Percentiles rank a stretch among this genome's conserved stretches.
Conservation (phyloP, 352 stramenopile species). For the Phytopythium vexans region DNA sequence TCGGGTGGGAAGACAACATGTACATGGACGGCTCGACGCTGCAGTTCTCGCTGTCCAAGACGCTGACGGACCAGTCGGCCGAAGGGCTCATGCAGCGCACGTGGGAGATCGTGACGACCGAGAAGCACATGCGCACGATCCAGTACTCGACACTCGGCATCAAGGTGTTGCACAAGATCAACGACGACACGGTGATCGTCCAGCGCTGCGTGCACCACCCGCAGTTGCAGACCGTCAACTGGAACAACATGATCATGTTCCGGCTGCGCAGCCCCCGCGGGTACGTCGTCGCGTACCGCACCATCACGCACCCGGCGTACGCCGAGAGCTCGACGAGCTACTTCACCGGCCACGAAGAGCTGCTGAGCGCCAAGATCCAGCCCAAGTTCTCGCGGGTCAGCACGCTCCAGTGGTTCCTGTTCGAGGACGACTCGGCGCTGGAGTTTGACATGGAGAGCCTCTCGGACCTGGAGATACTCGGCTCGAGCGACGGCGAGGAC, state of each 20-base stretch:
- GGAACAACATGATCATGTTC: slow-evolving; percentile 57
- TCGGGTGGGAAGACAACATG: slow-evolving; percentile 49
- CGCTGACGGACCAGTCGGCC: slow-evolving; percentile 18
- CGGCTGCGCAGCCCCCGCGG: slow-evolving; percentile 31
- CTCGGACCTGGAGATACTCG: slow-evolving; percentile 32
- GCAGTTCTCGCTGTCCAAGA: slow-evolving; percentile 41
- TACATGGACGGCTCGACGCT: slow-evolving; percentile 45
- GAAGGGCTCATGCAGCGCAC: slow-evolving; percentile 42
- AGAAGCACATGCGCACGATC: slow-evolving; percentile 49
- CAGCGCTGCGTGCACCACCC: slow-evolving; percentile 48
- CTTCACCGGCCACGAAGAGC: slow-evolving; percentile 28
- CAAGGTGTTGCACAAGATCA: slow-evolving; percentile 45
- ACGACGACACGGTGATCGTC: slow-evolving; percentile 39
- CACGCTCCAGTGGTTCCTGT: slow-evolving; percentile 44
- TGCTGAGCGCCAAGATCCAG: slow-evolving; percentile 17
- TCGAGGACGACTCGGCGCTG: slow-evolving; percentile 23
- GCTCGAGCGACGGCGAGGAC: slow-evolving; percentile 26
- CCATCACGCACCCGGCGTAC: slow-evolving; percentile 36
- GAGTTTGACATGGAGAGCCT: slow-evolving; percentile 34
- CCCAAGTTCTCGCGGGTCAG: slow-evolving; percentile 41
- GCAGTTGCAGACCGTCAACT: slow-evolving; percentile 42
- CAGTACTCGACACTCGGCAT: slow-evolving; percentile 46
- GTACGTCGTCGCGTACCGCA: slow-evolving; percentile 44
- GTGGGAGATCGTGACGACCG: slow-evolving; percentile 50
- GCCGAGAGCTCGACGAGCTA: slow-evolving; percentile 32